Evolutionary conservation across 2,329 filamentous ascomycete species (phyloP), one percentile per base, ranked within the genome.

Genomic region (Ophiostoma pallidulum): DNA sequence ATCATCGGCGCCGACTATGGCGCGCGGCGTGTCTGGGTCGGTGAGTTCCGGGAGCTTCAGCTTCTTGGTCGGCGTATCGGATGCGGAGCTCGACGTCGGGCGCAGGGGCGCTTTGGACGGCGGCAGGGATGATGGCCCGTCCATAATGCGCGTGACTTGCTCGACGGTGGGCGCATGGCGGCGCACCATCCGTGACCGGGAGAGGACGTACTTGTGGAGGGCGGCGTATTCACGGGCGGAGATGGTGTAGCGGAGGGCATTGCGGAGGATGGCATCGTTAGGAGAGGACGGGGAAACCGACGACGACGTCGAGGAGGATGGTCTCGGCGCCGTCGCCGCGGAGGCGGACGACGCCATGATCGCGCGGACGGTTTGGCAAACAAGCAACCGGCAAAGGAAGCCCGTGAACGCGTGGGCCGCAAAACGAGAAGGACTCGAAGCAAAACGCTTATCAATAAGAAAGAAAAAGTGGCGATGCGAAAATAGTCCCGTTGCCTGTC

Each of bases 221-320:
- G 83, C 70, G 56, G 86, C 82, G 65, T 96, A 96, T 64, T 96
- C 90, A 63, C 83, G 80, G 36, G 87, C 81, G 7, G 80, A 84
- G 61, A 90, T 88, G 49, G 86, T 92, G 66, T 95, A 90, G 56
- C 89, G 83, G 50, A 96, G 73, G 37, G 87, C 82, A 64, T 92
- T 94, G 64, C 86, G 86, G 48, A 94, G 74, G 53, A 94, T 74
- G 5, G 86, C 84, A 56, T 91, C 84, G 50, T 66, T 62, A 32
- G 64, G 57, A 4, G 64, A 58, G 14, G 55, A 44, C 8, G 45
- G 20, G 12, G 40, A 16, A 5, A 42, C 13, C 13, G 42, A 20
- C 8, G 29, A 31, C 8, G 29, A 38, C 18, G 45, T 14, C 19
- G 38, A 41, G 16, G 41, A 19, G 26, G 42, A 29, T 16, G 48